Evolutionary conservation across 345 rosid genomes (phyloP).

Genomic region (Psidium guajava): DNA sequence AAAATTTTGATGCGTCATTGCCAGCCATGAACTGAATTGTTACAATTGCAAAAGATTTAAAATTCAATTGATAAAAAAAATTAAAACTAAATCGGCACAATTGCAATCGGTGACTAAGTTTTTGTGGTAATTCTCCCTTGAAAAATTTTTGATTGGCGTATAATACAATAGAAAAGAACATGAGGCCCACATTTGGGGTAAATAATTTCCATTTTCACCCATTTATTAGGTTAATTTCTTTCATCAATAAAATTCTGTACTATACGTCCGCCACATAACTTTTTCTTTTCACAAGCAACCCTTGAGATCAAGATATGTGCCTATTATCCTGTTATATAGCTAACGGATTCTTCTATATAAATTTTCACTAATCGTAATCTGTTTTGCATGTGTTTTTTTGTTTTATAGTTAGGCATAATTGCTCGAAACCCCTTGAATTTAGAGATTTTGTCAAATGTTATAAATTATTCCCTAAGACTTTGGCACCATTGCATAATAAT

Average conservation of each 20-base stretch:
- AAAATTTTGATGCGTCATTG: too few species aligned
- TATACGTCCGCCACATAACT: neutral
- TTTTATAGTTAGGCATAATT: neutral
- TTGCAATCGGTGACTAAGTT: too few species aligned
- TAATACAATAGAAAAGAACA: neutral
- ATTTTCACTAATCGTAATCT: neutral
- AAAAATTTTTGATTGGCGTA: too few species aligned
- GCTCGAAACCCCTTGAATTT: neutral
- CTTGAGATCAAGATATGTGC: neutral
- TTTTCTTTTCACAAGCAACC: neutral
- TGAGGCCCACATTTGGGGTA: neutral
- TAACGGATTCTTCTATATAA: neutral
- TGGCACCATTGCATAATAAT: neutral
- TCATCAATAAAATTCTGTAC: neutral
- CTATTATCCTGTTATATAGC: neutral
- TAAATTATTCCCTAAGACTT: neutral
- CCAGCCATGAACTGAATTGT: too few species aligned
- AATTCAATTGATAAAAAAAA: too few species aligned
- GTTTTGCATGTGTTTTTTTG: neutral
- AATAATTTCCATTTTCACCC: neutral
- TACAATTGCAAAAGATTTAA: too few species aligned
- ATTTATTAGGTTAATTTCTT: neutral
- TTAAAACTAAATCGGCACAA: too few species aligned
- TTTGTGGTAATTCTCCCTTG: too few species aligned
- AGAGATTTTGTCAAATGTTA: neutral